Conservation (phyloP, 768 basidiomycete species). For the Leccinum subtestaceum region DNA sequence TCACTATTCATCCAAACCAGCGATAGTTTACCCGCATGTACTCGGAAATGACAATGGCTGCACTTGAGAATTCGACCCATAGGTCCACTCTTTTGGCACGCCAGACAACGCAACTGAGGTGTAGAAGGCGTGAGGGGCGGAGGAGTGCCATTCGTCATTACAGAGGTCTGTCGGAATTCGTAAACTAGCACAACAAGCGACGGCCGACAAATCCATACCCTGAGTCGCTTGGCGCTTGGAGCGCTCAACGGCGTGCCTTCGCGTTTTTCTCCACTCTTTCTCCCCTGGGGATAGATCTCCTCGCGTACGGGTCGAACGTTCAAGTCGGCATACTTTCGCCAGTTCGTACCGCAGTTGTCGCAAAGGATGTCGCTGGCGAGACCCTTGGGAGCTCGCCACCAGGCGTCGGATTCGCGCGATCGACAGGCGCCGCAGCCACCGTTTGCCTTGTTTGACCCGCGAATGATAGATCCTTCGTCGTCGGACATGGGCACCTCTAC, state of each 20-base stretch:
- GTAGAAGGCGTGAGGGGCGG: conserved; percentile 53
- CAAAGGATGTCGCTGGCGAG: conserved; percentile 77
- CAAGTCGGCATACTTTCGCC: conserved; percentile 91
- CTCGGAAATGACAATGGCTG: conserved; percentile 71
- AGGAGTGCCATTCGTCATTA: conserved; percentile 53
- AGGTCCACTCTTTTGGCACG: conserved; percentile 74
- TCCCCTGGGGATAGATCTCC: conserved; percentile 48
- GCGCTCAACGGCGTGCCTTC: conserved; percentile 60
- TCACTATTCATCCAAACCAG: background rate
- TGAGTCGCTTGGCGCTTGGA: conserved; percentile 59
- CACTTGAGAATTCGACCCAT: conserved; percentile 79
- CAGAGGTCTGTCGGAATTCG: conserved; percentile 24
- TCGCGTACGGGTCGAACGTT: conserved; percentile 73
- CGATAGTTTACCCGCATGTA: conserved; percentile 63
- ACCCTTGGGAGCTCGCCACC: conserved; percentile 94
- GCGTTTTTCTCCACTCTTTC: conserved; percentile 48
- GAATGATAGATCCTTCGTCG: conserved; percentile 76
- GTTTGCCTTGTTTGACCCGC: conserved; percentile 50
- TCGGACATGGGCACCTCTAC: conserved; percentile 42
- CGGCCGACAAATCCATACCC: conserved; percentile 35
- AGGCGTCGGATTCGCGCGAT: conserved; percentile 70
- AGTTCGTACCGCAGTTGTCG: conserved; percentile 81
- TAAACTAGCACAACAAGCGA: background rate
- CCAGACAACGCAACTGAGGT: conserved; percentile 69
- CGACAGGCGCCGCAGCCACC: conserved; percentile 80